phyloP scores from a whole-genome alignment of 495 filamentous ascomycete species.

The Neurospora discreta region DNA sequence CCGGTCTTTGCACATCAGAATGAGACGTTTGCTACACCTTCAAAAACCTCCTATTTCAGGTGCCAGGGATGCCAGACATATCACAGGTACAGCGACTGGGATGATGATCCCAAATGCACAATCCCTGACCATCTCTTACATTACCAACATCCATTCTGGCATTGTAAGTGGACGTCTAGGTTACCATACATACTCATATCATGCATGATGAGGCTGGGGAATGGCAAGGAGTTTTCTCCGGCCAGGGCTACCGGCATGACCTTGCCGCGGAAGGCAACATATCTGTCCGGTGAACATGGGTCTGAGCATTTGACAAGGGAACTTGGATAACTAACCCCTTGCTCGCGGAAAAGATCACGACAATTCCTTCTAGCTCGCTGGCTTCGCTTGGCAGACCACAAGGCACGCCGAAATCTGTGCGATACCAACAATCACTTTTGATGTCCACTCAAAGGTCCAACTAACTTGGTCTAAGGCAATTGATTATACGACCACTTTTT shows the following conservation, averaged over 20 bases:
- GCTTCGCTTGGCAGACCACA: not conserved
- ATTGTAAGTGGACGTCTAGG: not conserved
- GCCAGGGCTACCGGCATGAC: not conserved
- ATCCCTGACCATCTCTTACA: not conserved
- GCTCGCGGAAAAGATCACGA: not conserved
- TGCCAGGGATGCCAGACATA: not conserved
- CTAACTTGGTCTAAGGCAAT: too few species aligned
- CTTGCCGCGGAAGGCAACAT: not conserved
- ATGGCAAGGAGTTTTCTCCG: not conserved
- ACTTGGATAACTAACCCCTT: not conserved
- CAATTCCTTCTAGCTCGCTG: not conserved
- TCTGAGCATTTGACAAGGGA: not conserved
- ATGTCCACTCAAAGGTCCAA: not conserved
- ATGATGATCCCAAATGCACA: not conserved
- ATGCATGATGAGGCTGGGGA: not conserved
- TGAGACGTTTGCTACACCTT: not conserved
- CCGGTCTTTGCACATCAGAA: not conserved
- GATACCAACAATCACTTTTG: not conserved
- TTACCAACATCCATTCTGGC: not conserved
- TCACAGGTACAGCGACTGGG: not conserved
- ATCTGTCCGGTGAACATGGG: not conserved
- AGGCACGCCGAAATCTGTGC: not conserved
- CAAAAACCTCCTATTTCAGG: not conserved
- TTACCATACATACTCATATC: not conserved
- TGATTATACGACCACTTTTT: too few species aligned